These are phyloP conservation scores for Colletotrichum eremochloae DNA, from an alignment of 2,329 filamentous ascomycete genomes.

Conservation along the genomic window DNA sequence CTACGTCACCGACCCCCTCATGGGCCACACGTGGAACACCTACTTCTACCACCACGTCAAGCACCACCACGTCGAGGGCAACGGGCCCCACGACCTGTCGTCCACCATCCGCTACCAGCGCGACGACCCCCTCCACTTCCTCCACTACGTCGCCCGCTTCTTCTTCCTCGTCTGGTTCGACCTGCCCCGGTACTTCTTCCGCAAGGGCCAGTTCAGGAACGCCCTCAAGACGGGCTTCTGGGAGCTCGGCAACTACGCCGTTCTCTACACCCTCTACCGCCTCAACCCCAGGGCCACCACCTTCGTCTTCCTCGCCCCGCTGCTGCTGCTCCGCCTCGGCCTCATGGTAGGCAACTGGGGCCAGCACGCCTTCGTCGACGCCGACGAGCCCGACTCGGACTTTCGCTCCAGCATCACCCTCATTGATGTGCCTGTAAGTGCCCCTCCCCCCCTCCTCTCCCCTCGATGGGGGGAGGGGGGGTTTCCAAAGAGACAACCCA, in stretches of 20 bases:
- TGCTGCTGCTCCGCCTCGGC: conserved; percentile 75
- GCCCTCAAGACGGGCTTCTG: conserved; percentile 70
- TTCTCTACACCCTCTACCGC: conserved; percentile 64
- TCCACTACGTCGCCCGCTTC: conserved; percentile 81
- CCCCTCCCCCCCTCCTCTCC: not conserved
- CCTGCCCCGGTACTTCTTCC: conserved; percentile 79
- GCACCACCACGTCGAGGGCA: conserved; percentile 86
- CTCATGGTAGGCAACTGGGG: conserved; percentile 90
- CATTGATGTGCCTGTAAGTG: conserved; percentile 81
- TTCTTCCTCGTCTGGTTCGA: conserved; percentile 81
- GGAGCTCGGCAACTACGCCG: conserved; percentile 70
- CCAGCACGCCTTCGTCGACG: conserved; percentile 85
- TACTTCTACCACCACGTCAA: conserved; percentile 91
- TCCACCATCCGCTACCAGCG: conserved; percentile 83
- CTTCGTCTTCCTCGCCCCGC: conserved; percentile 76
- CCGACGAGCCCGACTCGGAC: conserved; percentile 80
- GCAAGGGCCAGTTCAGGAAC: conserved; percentile 68
- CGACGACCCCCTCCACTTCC: conserved; percentile 74
- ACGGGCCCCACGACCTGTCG: conserved; percentile 81
- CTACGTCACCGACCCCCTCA: conserved; percentile 80
- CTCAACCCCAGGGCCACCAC: conserved; percentile 68
- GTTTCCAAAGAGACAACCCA: no score
- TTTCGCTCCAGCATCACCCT: conserved; percentile 84
- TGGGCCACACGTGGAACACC: conserved; percentile 88
- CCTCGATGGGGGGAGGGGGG: not conserved